phyloP scores from a whole-genome alignment of 257 asterid species.

The Solanum virginianum region DNA sequence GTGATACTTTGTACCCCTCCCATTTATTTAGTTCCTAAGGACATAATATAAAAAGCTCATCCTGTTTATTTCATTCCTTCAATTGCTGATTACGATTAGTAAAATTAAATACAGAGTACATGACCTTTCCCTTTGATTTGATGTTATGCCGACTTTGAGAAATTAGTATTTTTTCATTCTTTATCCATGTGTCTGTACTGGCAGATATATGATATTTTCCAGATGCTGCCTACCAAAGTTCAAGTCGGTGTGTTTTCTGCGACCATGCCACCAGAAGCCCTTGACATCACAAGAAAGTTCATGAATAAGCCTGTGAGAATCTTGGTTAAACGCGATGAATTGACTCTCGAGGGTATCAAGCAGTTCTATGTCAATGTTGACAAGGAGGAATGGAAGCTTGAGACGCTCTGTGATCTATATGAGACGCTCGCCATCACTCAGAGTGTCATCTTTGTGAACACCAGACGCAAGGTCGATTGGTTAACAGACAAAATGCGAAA shows the following conservation, averaged over 20 bases:
- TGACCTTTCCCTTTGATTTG: not conserved
- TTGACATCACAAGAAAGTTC: constrained; percentile 68
- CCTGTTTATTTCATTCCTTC: not conserved
- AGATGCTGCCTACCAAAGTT: constrained; percentile 55
- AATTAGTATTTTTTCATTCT: not conserved
- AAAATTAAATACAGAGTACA: not conserved
- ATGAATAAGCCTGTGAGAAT: constrained; percentile 71
- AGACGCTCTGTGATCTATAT: constrained; percentile 65
- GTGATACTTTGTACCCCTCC: not conserved
- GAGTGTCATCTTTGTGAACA: constrained; percentile 70
- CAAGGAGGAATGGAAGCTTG: constrained; percentile 73
- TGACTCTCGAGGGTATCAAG: constrained; percentile 69
- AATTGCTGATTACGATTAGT: not conserved
- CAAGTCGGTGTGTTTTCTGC: constrained; percentile 79
- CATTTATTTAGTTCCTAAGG: not conserved
- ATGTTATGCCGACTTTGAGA: not conserved
- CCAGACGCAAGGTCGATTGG: constrained; percentile 78
- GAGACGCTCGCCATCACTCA: constrained; percentile 72
- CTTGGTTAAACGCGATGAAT: constrained; percentile 69
- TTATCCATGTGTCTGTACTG: not conserved
- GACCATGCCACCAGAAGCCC: constrained; percentile 83
- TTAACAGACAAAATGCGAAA: constrained; percentile 63
- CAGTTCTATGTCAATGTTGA: constrained; percentile 67
- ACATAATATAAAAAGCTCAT: too few relatives aligned
- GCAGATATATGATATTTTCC: constrained; percentile 70